Evolutionary conservation across 164 flowering plant species (phyloP), one percentile per base, ranked within the genome.

Genomic region (Tetrastigma voinierianum): DNA sequence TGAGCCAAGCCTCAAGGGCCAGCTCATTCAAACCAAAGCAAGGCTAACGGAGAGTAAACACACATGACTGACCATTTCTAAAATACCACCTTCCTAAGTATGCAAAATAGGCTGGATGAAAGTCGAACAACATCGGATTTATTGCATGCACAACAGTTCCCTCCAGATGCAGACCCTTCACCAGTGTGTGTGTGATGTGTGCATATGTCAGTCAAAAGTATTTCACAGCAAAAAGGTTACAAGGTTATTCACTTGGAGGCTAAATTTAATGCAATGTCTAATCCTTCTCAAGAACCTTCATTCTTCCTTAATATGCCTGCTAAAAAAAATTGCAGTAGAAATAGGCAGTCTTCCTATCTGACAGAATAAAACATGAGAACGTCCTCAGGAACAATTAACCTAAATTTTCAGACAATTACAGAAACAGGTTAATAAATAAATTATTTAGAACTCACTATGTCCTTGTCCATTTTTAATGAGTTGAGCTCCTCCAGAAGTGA

Each of bases 401-500:
- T 17, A 32, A 32, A 32, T 32, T 32, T 32, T 32, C 6, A 32
- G 40, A 32, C 40, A 32, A 32, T 32, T 3, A 58, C 21, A 14
- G 40, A 48, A 67, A 16, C 16, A 48, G 56, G 14, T 17, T 44
- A 58, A 54, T 11, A 45, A n/a, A 15, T 19, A 52, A 24, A 57
- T 54, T 1, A 64, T 15, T 46, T 45, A 57, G 3, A 67, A 83
- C 94, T 86, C 70, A 92, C 98, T 72, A 74, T 83, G 12, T 84
- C 79, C 53, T 77, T 84, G 8, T 82, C 86, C 63, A 66, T 59
- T 76, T 76, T 84, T 43, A 89, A 63, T 14, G 69, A 69, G 56
- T 73, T 67, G 59, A 91, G 81, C 61, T 92, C 94, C 70, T 76
- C 84, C 71, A 79, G 81, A 59, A 83, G 69, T 9, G 90, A 67